Conservation (phyloP, 768 basidiomycete species). For the Psilocybe cyanescens region DNA sequence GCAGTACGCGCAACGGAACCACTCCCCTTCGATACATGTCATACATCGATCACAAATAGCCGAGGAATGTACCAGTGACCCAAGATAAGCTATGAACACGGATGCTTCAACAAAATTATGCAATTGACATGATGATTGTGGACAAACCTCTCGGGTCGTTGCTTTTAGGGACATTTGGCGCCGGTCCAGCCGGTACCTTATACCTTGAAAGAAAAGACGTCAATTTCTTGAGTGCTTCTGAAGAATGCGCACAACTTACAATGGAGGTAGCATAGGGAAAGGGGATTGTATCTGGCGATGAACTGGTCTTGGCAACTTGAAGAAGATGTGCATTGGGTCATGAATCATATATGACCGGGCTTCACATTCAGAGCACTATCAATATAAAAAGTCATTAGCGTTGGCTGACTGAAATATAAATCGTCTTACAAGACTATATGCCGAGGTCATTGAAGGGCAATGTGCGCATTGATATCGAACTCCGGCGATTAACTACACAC, state of each 20-base stretch:
- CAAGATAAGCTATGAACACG: slow-evolving; percentile 58
- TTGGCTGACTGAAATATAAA: neutral
- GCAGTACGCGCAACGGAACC: slow-evolving; percentile 93
- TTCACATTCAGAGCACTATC: slow-evolving; percentile 84
- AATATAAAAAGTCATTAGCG: slow-evolving; percentile 1
- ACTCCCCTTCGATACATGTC: slow-evolving; percentile 79
- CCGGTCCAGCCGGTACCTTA: slow-evolving; percentile 61
- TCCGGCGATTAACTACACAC: slow-evolving; percentile 68
- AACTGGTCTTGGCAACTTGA: slow-evolving; percentile 85
- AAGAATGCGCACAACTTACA: slow-evolving; percentile 47
- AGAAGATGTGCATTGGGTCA: slow-evolving; percentile 84
- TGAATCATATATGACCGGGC: slow-evolving; percentile 76
- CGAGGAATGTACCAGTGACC: slow-evolving; percentile 57
- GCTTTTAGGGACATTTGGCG: slow-evolving; percentile 37
- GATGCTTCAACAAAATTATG: neutral
- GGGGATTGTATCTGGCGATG: slow-evolving; percentile 54
- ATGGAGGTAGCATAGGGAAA: slow-evolving; percentile 65
- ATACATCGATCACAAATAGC: slow-evolving; percentile 91
- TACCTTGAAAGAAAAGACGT: slow-evolving; percentile 48
- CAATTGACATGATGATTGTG: neutral
- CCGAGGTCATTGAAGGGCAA: slow-evolving; percentile 74
- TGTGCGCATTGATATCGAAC: slow-evolving; percentile 88
- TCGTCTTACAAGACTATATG: slow-evolving; percentile 75
- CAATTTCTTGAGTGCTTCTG: slow-evolving; percentile 10
- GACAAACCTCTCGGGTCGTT: slow-evolving; percentile 61